A percentile compares a stretch with the other conserved stretches of the same genome.
These are phyloP conservation scores for Guadua angustifolia DNA, from an alignment of 176 grass and related monocot species.

Conservation along the genomic window DNA sequence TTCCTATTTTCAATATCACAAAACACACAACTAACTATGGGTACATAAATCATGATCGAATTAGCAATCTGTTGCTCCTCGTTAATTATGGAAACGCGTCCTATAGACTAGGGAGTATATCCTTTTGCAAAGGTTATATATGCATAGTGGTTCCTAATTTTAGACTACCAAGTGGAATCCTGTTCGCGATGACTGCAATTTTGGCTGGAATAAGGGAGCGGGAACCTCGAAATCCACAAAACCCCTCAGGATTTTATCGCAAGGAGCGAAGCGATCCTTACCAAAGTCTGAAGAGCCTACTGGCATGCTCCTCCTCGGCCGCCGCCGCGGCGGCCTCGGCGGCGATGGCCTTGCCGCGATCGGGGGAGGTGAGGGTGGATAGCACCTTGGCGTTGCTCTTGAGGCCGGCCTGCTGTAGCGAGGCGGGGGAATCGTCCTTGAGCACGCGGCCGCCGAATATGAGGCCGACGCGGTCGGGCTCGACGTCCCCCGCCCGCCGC, in stretches of 20 bases:
- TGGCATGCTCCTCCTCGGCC: slow-evolving; percentile 68
- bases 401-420: slow-evolving; percentile 62
- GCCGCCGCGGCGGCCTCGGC: slow-evolving; percentile 57
- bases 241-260: background rate
- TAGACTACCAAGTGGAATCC: background rate
- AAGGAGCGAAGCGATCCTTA: slow-evolving; percentile 29
- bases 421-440: slow-evolving; percentile 50
- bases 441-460: slow-evolving; percentile 90
- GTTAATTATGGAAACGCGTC: no score
- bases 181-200: background rate
- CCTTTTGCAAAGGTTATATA: no score
- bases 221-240: background rate
- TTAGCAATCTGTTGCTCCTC: no score
- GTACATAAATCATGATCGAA: slow-evolving; percentile 21
- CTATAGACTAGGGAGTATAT: no score
- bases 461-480: slow-evolving; percentile 67
- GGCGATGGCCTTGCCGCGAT: slow-evolving; percentile 61
- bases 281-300: slow-evolving; percentile 69
- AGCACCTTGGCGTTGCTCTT: slow-evolving; percentile 89
- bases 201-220: slow-evolving; percentile 5
- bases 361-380: slow-evolving; percentile 53
- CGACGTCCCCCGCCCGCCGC: slow-evolving; percentile 54
- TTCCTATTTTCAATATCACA: no score
- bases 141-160: slow-evolving; percentile 9
- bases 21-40: no score